These are phyloP conservation scores for Coemansia sp. DNA, from an alignment of 192 early-diverging fungal species.

Conservation along the genomic window DNA sequence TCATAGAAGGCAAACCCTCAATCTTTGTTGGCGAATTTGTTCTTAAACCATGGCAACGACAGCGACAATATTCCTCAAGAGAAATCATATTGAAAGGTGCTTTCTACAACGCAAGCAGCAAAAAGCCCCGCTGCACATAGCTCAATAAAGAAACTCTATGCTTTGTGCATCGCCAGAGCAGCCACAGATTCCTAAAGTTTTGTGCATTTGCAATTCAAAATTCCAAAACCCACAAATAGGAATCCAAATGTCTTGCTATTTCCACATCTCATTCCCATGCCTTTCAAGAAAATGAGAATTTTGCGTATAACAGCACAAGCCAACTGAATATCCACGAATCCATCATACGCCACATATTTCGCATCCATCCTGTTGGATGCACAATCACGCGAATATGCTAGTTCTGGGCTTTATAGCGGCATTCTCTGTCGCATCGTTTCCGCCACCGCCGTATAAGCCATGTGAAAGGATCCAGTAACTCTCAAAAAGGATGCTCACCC, in stretches of 20 bases:
- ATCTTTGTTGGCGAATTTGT: neutral
- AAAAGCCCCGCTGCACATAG: too few relatives aligned
- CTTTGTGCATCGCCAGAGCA: too few relatives aligned
- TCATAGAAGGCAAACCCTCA: neutral
- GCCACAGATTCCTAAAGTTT: neutral
- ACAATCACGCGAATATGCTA: neutral
- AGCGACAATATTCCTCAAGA: neutral
- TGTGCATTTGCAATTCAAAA: neutral
- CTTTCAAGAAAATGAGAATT: too few relatives aligned
- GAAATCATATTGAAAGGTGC: neutral
- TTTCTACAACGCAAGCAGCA: too few relatives aligned
- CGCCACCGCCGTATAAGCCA: neutral
- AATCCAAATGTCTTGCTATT: neutral
- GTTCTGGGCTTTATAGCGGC: neutral
- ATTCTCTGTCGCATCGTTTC: neutral
- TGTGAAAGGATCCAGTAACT: neutral
- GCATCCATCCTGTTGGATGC: neutral
- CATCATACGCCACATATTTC: neutral
- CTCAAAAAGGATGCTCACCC: slow-evolving; percentile 34
- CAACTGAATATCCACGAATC: neutral
- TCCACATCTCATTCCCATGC: neutral
- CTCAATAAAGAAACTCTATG: too few relatives aligned
- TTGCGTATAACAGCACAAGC: too few relatives aligned
- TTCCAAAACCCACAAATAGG: neutral
- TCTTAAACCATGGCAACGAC: neutral